Evolutionary conservation across 805 yeast genomes (phyloP).

Genomic region (Citeromyces nyonsensis): DNA sequence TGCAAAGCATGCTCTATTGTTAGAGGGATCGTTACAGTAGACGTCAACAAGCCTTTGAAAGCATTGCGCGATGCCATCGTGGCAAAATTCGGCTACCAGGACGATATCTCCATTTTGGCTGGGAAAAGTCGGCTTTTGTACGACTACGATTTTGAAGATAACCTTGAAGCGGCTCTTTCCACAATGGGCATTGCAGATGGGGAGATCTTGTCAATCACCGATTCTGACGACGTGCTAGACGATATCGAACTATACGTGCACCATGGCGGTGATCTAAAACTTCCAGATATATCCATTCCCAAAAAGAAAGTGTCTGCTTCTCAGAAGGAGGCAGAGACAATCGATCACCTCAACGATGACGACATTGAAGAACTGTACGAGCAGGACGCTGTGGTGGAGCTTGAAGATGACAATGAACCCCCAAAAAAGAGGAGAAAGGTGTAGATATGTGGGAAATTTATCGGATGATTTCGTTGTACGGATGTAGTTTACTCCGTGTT

Average conservation of each 20-base stretch:
- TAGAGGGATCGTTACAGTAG: constrained; percentile 30
- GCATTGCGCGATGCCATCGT: constrained; percentile 36
- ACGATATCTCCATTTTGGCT: constrained; percentile 38
- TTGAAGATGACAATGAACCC: not conserved
- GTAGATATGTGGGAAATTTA: too few relatives aligned
- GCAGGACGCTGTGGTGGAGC: constrained; percentile 1
- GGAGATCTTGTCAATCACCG: constrained; percentile 55
- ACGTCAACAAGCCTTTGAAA: constrained; percentile 20
- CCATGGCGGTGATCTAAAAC: constrained; percentile 6
- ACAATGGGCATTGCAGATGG: constrained; percentile 45
- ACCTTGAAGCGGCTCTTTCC: constrained; percentile 27
- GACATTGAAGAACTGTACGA: constrained; percentile 4
- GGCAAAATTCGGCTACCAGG: constrained; percentile 35
- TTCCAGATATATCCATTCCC: constrained; percentile 15
- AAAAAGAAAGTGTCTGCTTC: not conserved
- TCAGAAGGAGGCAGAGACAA: not conserved
- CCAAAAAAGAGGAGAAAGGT: not conserved
- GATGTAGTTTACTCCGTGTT: too few relatives aligned
- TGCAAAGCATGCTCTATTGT: constrained; percentile 56
- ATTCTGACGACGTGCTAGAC: constrained; percentile 58
- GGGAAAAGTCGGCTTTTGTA: constrained; percentile 51
- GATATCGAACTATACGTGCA: constrained; percentile 45
- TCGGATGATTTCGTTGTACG: too few relatives aligned
- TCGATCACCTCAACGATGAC: constrained; percentile 1
- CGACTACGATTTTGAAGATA: constrained; percentile 83